Evolutionary conservation across 306 rosid species (phyloP), one percentile per base, ranked within the genome.

Genomic region (Pueraria montana): DNA sequence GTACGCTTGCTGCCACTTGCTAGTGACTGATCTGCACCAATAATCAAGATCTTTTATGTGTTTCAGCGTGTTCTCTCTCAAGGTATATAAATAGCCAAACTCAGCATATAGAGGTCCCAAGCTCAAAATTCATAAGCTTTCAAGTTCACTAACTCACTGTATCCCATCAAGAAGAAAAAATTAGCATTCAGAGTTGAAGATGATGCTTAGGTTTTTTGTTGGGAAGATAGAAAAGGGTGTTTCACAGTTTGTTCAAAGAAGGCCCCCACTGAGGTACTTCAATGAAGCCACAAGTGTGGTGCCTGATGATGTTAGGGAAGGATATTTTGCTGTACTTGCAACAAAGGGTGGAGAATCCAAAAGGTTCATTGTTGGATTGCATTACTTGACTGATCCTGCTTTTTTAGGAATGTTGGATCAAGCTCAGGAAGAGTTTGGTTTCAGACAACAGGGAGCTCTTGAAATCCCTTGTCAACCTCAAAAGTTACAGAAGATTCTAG

Each of bases 401-500:
- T 38, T 7, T 11, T 3, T 38, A 11, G 43, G 43, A 38, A 1
- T 38, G 43, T 5, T 7, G 11, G 43, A 38, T 38, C 43, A 38
- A 38, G 43, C 43, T 1, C 43, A 38, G 11, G 43, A 38, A 38
- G 43, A 38, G 43, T 38, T 6, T 38, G 43, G 43, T 6, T 38
- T 38, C 43, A 38, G 43, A 8, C 43, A 38, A 8, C 6, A 38
- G 43, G 43, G 43, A 6, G 43, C 43, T 38, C 43, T 38, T 38
- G 10, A 10, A 3, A 82, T 91, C 72, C 93, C 93, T 11, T 91
- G 91, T 73, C 63, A 34, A 20, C 91, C 92, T 24, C 85, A 69
- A n/a, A 91, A 89, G 34, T 69, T 91, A 36, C 89, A 77, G 67
- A 87, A 81, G 26, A 88, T 91, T 81, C 82, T 89, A 8, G 86